Conservation (phyloP, 768 basidiomycete genomes). For the Coprinellus micaceus region DNA sequence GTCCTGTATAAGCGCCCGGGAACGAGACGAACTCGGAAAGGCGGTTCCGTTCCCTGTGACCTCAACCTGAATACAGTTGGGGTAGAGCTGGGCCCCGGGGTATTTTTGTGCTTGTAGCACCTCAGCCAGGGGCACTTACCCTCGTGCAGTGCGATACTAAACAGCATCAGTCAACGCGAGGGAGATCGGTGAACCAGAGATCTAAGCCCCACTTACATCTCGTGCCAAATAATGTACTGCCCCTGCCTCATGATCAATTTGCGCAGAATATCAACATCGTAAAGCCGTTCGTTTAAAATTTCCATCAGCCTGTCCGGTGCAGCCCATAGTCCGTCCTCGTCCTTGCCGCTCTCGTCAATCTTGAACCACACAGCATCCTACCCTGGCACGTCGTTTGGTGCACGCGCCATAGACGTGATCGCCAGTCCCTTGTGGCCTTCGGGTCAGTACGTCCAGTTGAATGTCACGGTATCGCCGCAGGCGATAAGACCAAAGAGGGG, state of each 20-base stretch:
- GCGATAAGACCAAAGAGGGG: constrained; percentile 35
- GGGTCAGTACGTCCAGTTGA: constrained; percentile 40
- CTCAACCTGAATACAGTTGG: constrained; percentile 41
- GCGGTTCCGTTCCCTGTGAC: constrained; percentile 42
- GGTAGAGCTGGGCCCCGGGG: constrained; percentile 41
- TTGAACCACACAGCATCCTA: constrained; percentile 48
- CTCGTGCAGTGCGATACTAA: constrained; percentile 35
- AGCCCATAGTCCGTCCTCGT: constrained; percentile 40
- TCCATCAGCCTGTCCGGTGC: constrained; percentile 35
- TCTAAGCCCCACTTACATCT: constrained; percentile 30
- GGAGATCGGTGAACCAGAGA: neutral
- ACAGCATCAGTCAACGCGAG: neutral
- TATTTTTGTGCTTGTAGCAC: constrained; percentile 26
- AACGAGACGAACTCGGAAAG: constrained; percentile 43
- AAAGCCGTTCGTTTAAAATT: constrained; percentile 35
- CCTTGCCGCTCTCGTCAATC: constrained; percentile 40
- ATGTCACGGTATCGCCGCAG: constrained; percentile 33
- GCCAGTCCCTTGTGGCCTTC: constrained; percentile 37
- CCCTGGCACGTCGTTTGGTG: constrained; percentile 38
- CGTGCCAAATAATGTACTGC: constrained; percentile 46
- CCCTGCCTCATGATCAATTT: constrained; percentile 40
- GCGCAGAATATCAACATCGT: constrained; percentile 41
- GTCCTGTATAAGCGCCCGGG: constrained; percentile 38
- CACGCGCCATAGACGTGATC: constrained; percentile 43
- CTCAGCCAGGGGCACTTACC: constrained; percentile 15